Evolutionary conservation across 768 basidiomycete genomes (phyloP), one percentile per base, ranked within the genome.

Genomic region (Suillus bovinus): DNA sequence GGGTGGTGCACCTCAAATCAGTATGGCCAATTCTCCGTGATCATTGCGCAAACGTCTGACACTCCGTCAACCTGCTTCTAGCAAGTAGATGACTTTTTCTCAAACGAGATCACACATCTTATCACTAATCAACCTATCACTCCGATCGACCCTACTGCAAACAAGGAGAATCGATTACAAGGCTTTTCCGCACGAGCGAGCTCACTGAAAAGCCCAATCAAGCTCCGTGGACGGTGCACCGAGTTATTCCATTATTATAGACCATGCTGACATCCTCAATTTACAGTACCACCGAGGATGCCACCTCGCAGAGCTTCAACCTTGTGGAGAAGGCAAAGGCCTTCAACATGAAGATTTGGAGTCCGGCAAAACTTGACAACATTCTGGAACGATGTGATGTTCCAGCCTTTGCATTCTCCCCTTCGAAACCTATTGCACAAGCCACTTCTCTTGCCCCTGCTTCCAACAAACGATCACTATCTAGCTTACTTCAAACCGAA

Each of bases 1-100:
- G 84, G 66, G 86, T 96, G 38, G 68, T 75, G 39, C 82, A 83
- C 46, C 83, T 97, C 64, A 91, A 91, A 65, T 90, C 86, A 64
- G 96, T 99, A 75, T 69, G 93, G 84, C 50, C 17, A 46, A 44
- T 39, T 34, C 24, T 29, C 41, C 58, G n/a, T 34, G 56, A 24
- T 60, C 33, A 55, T 60, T 29, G 56, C 13, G 24, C 58, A 34
- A 54, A 46, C 38, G 17, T 46, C 31, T 22, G 38, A 63, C 62
- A 47, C 56, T 29, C 38, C 5, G 59, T 58, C 57, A 49, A n/a
- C 17, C 46, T 55, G 49, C 57, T 22, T 62, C 39, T 69, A 99
- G 97, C 81, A 80, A 61, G 84, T 94, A 61, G 93, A 96, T 56
- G 84, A 87, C 64, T 97, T 97, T 81, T 96, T 98, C 74, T 93